Evolutionary conservation across 2,329 filamentous ascomycete genomes (phyloP).

Genomic region (Chaetothyriales sp.): DNA sequence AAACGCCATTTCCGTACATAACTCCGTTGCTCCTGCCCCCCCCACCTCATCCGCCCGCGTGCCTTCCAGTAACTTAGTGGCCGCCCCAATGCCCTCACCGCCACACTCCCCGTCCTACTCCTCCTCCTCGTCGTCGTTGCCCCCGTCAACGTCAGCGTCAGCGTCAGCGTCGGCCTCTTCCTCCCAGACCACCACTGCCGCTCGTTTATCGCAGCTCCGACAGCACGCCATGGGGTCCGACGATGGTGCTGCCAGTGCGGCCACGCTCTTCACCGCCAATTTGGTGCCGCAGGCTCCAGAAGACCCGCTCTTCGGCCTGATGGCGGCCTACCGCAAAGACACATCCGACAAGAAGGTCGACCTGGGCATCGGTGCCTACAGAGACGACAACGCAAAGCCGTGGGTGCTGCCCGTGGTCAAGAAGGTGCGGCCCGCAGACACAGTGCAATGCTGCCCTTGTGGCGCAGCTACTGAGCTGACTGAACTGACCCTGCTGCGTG

Average conservation of each 20-base stretch:
- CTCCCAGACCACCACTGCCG: conserved; percentile 24
- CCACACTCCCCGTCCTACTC: conserved; percentile 4
- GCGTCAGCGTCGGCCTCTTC: conserved; percentile 31
- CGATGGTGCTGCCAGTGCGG: conserved; percentile 27
- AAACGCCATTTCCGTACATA: background rate
- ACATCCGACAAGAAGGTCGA: conserved; percentile 70
- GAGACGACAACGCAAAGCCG: conserved; percentile 88
- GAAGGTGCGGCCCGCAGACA: conserved; percentile 47
- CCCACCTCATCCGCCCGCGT: too few species aligned
- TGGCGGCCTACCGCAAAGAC: conserved; percentile 76
- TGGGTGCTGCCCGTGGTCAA: conserved; percentile 95
- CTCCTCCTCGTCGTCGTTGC: background rate
- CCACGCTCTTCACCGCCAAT: conserved; percentile 61
- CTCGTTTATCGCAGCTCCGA: conserved; percentile 48
- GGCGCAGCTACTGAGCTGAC: background rate
- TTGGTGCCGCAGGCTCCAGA: conserved; percentile 81
- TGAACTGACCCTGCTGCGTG: background rate
- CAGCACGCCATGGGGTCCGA: conserved; percentile 37
- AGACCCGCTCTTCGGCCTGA: conserved; percentile 86
- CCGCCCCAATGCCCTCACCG: conserved; percentile 3
- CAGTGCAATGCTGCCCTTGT: background rate
- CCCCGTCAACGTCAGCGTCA: conserved; percentile 24
- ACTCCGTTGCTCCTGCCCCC: background rate
- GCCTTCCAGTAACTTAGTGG: too few species aligned
- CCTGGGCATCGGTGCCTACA: conserved; percentile 86